Evolutionary conservation across 148 eudicot species (phyloP), one percentile per base, ranked within the genome.

Genomic region (Tetragonia tetragonoides): DNA sequence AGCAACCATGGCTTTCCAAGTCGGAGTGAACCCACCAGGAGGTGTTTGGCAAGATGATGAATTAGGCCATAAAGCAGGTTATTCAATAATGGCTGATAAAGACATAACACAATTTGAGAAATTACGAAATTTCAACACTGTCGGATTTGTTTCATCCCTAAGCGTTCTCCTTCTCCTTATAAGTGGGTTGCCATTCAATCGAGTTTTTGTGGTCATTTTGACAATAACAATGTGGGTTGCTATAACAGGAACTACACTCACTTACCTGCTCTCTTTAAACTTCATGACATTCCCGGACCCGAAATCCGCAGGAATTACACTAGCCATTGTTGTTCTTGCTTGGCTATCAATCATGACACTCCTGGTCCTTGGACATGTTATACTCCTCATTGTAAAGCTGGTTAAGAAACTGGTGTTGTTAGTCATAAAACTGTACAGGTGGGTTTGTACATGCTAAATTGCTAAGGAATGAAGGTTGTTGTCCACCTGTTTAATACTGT

Each of bases 1-100:
- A 21, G 86, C 85, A 41, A 75, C 81, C 7, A 85, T 85, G 84
- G 85, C 87, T 15, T 85, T 85, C 57, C 76, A 75, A 76, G 80
- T 67, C 12, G 87, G 87, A 23, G 21, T 79, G 6, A 79, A 63
- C 61, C 87, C 87, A 28, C 87, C 85, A 9, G 87, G 87, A 9
- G 87, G 87, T 0, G 75, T 38, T 11, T 79, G 76, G 85, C 85
- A 83, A 73, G 83, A 80, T 20, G 11, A 65, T 49, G n/a, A n/a
- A 7, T 5, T 3, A 2, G 78, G 73, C 10, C 76, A 80, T 63
- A 75, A 2, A 1, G 83, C 81, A 60, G 84, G 86, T 1, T 11
- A n/a, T 4, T 51, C 87, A 0, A 44, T 82, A 28, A 66, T 77
- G 72, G 78, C 74, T 11, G 42, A 67, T 11, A 28, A 23, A 28